Percentiles rank a stretch among this genome's conserved stretches.
Evolutionary conservation across 2,329 filamentous ascomycete genomes (phyloP).

Genomic region (Aspergillus caelatus): DNA sequence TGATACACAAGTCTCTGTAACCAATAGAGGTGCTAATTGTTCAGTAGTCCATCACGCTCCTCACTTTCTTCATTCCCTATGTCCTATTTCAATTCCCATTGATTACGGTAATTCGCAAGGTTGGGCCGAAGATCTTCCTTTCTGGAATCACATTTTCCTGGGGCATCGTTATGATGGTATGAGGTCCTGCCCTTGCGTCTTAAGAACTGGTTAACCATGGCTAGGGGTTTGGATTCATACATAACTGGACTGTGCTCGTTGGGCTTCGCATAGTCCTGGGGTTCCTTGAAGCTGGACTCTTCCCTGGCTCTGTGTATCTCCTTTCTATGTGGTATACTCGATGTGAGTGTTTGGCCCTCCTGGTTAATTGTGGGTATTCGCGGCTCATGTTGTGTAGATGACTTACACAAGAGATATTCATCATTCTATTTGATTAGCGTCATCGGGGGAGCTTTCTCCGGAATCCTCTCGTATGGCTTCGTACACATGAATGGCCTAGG

Average conservation of each 20-base stretch:
- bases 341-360: slow-evolving; percentile 52
- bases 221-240: slow-evolving; percentile 18
- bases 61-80: slow-evolving; percentile 20
- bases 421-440: slow-evolving; percentile 54
- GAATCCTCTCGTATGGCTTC: slow-evolving; percentile 45
- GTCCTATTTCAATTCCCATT: slow-evolving; percentile 10
- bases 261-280: slow-evolving; percentile 48
- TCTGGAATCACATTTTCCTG: slow-evolving; percentile 12
- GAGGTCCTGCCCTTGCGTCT: no score
- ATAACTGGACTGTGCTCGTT: slow-evolving; percentile 41
- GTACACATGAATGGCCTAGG: slow-evolving; percentile 3
- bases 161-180: slow-evolving; percentile 13
- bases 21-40: not conserved
- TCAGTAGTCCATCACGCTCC: slow-evolving; percentile 18
- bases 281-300: slow-evolving; percentile 49
- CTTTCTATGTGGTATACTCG: slow-evolving; percentile 49
- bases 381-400: slow-evolving; percentile 13
- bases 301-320: slow-evolving; percentile 50
- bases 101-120: slow-evolving; percentile 8
- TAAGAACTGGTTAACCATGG: not conserved
- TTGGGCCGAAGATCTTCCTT: slow-evolving; percentile 10
- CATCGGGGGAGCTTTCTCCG: slow-evolving; percentile 50
- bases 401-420: slow-evolving; percentile 35
- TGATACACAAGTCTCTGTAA: not conserved
- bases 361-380: not conserved